These are phyloP conservation scores for Trichomonas tenax DNA, from an alignment of 208 protist genomes.

Conservation along the genomic window DNA sequence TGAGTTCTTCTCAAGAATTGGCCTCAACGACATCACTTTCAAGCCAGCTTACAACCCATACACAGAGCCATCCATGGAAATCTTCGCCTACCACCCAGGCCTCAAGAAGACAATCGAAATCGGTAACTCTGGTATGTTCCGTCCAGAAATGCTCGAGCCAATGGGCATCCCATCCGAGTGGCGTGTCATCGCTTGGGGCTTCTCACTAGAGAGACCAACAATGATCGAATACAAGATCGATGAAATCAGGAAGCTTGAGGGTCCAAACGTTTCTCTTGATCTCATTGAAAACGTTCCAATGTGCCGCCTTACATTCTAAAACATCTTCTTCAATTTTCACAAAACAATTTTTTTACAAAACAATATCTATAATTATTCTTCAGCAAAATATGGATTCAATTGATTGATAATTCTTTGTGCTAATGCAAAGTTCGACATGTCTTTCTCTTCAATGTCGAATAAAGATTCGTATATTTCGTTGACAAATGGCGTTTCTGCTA, in stretches of 20 bases:
- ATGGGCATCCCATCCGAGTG: conserved; percentile 71
- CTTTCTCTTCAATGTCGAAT: no score
- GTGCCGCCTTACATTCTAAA: conserved; percentile 35
- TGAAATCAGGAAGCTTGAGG: conserved; percentile 97
- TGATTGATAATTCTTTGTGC: no score
- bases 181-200: conserved; percentile 95
- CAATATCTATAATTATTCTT: no score
- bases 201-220: conserved; percentile 81
- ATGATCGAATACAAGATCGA: conserved; percentile 71
- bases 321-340: no score
- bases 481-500: no score
- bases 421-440: no score
- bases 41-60: conserved; percentile 99
- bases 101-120: conserved; percentile 72
- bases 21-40: conserved; percentile 58
- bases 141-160: conserved; percentile 93
- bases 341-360: neutral
- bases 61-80: conserved; percentile 99
- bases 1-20: conserved; percentile 74
- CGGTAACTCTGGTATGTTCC: conserved; percentile 75
- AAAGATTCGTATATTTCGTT: no score
- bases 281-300: conserved; percentile 44
- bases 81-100: conserved; percentile 81
- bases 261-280: conserved; percentile 58
- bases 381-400: no score